Evolutionary conservation across 139 green algal species (phyloP), one percentile per base, ranked within the genome.

Genomic region (Prasinococcaceae sp.): DNA sequence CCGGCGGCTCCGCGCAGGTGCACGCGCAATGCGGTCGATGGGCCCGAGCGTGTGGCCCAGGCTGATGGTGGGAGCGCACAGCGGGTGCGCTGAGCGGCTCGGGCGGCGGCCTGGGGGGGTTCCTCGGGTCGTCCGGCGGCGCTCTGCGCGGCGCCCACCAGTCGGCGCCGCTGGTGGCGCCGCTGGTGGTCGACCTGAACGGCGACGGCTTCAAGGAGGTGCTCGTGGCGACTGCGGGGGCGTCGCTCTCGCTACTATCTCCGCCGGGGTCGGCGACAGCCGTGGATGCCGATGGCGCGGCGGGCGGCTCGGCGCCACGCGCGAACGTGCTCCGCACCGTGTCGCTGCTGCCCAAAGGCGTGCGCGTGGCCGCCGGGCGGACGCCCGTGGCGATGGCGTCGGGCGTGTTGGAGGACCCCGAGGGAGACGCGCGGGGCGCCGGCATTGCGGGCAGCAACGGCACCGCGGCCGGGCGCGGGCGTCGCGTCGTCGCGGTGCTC

Each of bases 201-300:
- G 90, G 90, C 0, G 90, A 98, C 60, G 90, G 90, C 6, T 61
- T 66, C 20, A 36, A 79, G 5, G 90, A 98, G 54, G 53, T 97
- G 0, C 47, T 98, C 0, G 20, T 84, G 0, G 80, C 74, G 1
- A 87, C 80, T 0, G 75, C 79, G 3, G 66, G 79, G 25, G 74
- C 75, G 27, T 68, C 66, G 32, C 50, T 95, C 1, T 69, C 77
- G 63, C 73, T 92, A 2, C 27, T 53, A 17, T 38, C 38, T 37
- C n/a, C 3, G 38, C 29, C 5, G 19, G 42, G 19, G 20, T 38
- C 25, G n/a, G n/a, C 29, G n/a, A 39, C 24, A 17, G 24, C 30
- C 30, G 24, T 10, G 14, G 8, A 19, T n/a, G 19, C 28, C 32
- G 26, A 33, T 35, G n/a, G n/a, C 23, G 24, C 20, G 23, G 20